phyloP scores from a whole-genome alignment of 2,329 filamentous ascomycete species.

The Ophiostoma pallidulum region DNA sequence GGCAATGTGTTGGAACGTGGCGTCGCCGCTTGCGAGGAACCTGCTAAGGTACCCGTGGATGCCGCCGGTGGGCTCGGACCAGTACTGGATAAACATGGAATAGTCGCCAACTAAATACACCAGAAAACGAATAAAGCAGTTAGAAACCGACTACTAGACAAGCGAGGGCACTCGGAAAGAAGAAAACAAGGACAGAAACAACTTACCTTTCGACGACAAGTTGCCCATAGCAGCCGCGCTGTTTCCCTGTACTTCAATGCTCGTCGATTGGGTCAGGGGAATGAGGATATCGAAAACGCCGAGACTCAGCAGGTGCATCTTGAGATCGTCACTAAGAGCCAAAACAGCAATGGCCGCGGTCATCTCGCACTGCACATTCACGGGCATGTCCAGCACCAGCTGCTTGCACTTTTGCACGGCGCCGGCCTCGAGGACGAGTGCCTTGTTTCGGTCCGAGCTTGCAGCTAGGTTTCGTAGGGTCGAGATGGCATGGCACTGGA shows the following conservation, averaged over 20 bases:
- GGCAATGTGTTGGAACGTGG: slow-evolving; percentile 97
- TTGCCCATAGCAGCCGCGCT: slow-evolving; percentile 94
- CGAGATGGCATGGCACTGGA: slow-evolving; percentile 97
- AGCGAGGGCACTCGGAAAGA: no score
- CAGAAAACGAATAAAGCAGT: no score
- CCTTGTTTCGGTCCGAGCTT: slow-evolving; percentile 95
- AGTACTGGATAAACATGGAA: slow-evolving; percentile 88
- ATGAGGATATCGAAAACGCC: slow-evolving; percentile 96
- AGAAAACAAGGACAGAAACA: neutral
- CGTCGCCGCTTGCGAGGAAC: slow-evolving; percentile 87
- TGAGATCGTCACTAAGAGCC: slow-evolving; percentile 89
- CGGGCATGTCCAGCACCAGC: slow-evolving; percentile 81
- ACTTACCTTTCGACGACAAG: slow-evolving; percentile 85
- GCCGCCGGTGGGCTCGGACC: slow-evolving; percentile 83
- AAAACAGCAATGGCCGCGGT: slow-evolving; percentile 97
- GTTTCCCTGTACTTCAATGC: slow-evolving; percentile 97
- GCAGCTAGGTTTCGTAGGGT: slow-evolving; percentile 91
- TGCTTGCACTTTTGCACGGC: slow-evolving; percentile 99
- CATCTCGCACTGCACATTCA: slow-evolving; percentile 98
- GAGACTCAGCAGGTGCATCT: slow-evolving; percentile 78
- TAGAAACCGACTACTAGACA: no score
- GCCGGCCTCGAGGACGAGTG: slow-evolving; percentile 90
- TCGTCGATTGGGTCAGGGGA: slow-evolving; percentile 86
- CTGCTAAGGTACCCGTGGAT: slow-evolving; percentile 92
- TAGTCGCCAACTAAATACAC: slow-evolving; percentile 97